Base-by-base conservation (phyloP, 352 stramenopile genomes). In the Lagenidium giganteum region DNA sequence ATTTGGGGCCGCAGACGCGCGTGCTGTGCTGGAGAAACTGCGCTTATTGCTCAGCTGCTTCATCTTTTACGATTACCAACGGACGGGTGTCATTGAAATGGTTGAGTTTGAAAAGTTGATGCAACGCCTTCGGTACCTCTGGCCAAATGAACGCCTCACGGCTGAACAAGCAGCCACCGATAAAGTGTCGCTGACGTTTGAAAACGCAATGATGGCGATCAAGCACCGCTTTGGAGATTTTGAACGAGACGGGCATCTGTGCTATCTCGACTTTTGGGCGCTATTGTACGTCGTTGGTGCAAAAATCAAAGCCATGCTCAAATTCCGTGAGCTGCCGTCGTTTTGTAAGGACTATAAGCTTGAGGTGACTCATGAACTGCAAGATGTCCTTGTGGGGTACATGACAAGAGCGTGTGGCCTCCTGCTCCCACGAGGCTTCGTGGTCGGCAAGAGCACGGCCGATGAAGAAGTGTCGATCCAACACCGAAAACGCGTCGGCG, bases 211-310 rank as follows among this genome's bases (percentile, higher is more conserved):
- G 9, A 32, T 51, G 1, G 66, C 66, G n/a, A 53, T 41, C 2
- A 69, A 57, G 26, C 41, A 51, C 14, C 58, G 64, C 2, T 83
- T 83, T 22, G 38, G 50, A 5, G 71, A 87, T n/a, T 20, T 58
- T 3, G 57, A 77, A 37, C 50, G 64, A 6, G 74, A 84, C 25
- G 74, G 68, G 2, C 49, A 65, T 25, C 55, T 84, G 0, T 87
- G 70, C 32, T 87, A 87, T 37, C 39, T 87, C 12, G 74, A 87
- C 36, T 81, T 87, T 21, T 87, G 73, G 65, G 67, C 58, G 0
- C 76, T 87, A 59, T 50, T 87, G 1, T 87, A 87, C 43, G 61
- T 87, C 27, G 67, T 83, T 2, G 64, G 65, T 0, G 42, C 80
- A 8, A 81, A 67, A 9, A 74, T 60, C 20, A 41, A 56, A 1